Evolutionary conservation across 805 yeast species (phyloP).

Genomic region (Starmerella vaccinii): DNA sequence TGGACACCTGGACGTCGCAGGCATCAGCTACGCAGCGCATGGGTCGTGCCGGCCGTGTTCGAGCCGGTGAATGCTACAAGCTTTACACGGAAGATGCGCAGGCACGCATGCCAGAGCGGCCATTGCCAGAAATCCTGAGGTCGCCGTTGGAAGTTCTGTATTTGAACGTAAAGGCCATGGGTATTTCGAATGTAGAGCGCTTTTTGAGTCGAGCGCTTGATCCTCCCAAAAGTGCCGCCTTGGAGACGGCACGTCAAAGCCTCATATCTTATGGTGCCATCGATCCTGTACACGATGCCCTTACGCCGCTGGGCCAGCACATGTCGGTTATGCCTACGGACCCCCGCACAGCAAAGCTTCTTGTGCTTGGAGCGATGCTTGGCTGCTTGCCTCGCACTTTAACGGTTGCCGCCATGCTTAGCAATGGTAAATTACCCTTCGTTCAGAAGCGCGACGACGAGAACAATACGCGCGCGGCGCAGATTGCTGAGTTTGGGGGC

Average conservation of each 20-base stretch:
- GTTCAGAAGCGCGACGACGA: constrained; percentile 46
- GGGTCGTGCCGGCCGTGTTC: constrained; percentile 97
- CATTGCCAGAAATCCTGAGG: constrained; percentile 81
- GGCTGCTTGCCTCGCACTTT: constrained; percentile 69
- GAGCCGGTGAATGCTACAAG: constrained; percentile 71
- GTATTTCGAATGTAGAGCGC: constrained; percentile 55
- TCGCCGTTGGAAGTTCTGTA: constrained; percentile 75
- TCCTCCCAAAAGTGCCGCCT: constrained; percentile 52
- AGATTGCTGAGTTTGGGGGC: constrained; percentile 26
- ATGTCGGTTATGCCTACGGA: constrained; percentile 76
- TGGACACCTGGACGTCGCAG: constrained; percentile 77
- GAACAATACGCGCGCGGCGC: background rate
- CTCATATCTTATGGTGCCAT: constrained; percentile 69
- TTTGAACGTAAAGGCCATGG: constrained; percentile 80
- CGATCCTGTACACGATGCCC: constrained; percentile 34
- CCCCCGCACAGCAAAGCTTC: constrained; percentile 69
- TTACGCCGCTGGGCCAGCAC: constrained; percentile 72
- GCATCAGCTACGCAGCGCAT: constrained; percentile 87
- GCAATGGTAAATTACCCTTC: constrained; percentile 65
- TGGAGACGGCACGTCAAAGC: constrained; percentile 42
- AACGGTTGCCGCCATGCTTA: constrained; percentile 65
- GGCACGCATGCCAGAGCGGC: constrained; percentile 52
- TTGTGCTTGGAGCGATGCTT: constrained; percentile 70
- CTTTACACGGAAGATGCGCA: constrained; percentile 58
- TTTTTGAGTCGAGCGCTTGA: constrained; percentile 72